These are phyloP conservation scores for Craterostigma plantagineum DNA, from an alignment of 257 asterid genomes.

Conservation along the genomic window DNA sequence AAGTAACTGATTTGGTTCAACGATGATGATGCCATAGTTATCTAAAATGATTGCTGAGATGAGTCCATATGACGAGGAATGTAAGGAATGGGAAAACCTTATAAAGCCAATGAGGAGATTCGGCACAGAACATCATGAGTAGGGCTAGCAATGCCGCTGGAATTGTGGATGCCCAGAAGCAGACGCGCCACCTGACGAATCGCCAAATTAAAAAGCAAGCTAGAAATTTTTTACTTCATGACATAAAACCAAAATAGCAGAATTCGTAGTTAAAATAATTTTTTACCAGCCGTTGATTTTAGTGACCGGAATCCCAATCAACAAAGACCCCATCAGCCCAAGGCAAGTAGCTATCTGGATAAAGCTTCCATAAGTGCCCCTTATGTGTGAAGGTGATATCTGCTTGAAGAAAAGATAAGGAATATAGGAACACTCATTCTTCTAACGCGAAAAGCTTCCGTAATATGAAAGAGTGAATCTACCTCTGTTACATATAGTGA, in stretches of 20 bases:
- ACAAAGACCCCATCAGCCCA: constrained; percentile 56
- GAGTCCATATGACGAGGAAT: not conserved
- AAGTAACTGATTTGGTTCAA: no score
- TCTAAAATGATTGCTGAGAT: not conserved
- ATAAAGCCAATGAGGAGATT: constrained; percentile 88
- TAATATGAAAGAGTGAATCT: constrained; percentile 1
- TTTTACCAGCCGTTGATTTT: constrained; percentile 70
- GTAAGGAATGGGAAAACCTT: constrained; percentile 28
- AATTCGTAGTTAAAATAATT: constrained; percentile 8
- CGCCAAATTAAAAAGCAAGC: constrained; percentile 13
- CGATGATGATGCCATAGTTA: no score
- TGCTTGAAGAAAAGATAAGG: constrained; percentile 11
- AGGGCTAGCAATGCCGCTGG: constrained; percentile 66
- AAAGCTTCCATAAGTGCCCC: constrained; percentile 93
- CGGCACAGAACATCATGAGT: constrained; percentile 73
- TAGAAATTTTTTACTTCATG: no score
- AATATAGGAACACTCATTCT: not conserved
- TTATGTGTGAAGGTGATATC: constrained; percentile 86
- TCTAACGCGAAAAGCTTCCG: not conserved
- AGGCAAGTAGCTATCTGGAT: constrained; percentile 80
- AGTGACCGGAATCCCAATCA: constrained; percentile 72
- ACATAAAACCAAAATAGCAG: not conserved
- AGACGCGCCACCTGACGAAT: constrained; percentile 77
- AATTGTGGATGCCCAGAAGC: constrained; percentile 68
- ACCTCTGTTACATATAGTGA: constrained; percentile 89